Evolutionary conservation across 306 rosid species (phyloP).

Genomic region (Acacia confusa): DNA sequence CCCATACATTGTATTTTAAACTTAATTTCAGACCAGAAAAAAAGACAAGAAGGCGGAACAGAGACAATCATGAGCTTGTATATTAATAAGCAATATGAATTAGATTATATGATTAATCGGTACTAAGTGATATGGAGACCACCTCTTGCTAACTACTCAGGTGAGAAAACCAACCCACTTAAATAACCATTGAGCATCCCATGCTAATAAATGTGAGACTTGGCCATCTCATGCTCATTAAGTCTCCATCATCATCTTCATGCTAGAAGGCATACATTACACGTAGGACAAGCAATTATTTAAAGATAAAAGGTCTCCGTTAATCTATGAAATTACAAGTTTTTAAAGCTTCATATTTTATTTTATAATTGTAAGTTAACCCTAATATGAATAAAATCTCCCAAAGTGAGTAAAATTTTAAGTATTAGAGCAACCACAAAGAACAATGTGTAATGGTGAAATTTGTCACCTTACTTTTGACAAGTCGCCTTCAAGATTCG

Average conservation of each 20-base stretch:
- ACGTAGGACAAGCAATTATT: background rate
- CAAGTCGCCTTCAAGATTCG: constrained; percentile 82
- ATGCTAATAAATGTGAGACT: background rate
- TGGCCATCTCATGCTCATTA: background rate
- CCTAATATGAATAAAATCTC: background rate
- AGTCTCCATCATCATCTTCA: background rate
- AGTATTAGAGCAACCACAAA: background rate
- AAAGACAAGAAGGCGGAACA: background rate
- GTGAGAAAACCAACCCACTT: background rate
- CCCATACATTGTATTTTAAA: background rate
- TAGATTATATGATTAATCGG: background rate
- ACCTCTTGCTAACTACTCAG: background rate
- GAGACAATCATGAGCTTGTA: background rate
- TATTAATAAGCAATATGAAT: background rate
- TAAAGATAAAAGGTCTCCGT: background rate
- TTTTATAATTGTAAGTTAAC: background rate
- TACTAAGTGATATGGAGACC: background rate
- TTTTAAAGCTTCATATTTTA: background rate
- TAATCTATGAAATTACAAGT: too few species aligned
- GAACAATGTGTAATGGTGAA: constrained; percentile 25
- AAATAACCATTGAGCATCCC: background rate
- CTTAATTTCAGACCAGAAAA: background rate
- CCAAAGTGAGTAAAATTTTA: background rate
- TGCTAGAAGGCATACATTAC: background rate
- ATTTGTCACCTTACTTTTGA: constrained; percentile 77